phyloP scores from a whole-genome alignment of 208 protist species.

The Naegleria gruberi region DNA sequence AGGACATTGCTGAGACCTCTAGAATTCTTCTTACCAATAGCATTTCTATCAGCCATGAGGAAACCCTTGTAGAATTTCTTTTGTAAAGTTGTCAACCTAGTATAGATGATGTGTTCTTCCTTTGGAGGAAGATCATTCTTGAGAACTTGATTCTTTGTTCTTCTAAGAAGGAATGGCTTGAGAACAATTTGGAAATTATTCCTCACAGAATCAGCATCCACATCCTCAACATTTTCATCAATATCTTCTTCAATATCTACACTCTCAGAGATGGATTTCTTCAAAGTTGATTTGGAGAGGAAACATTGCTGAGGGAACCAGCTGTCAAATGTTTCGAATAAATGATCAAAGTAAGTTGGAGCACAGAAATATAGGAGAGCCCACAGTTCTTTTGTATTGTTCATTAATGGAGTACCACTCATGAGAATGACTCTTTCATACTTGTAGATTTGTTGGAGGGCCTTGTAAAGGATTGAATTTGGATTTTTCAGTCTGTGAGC shows the following conservation, averaged over 20 bases:
- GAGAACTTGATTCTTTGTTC: slow-evolving; percentile 90
- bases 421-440: slow-evolving; percentile 51
- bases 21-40: not conserved
- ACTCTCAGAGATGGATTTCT: not conserved
- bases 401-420: slow-evolving; percentile 50
- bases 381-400: slow-evolving; percentile 90
- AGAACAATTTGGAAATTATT: slow-evolving; percentile 53
- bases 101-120: slow-evolving; percentile 91
- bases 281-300: not conserved
- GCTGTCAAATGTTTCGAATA: slow-evolving; percentile 63
- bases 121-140: slow-evolving; percentile 87
- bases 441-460: slow-evolving; percentile 25
- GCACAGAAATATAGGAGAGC: slow-evolving; percentile 83
- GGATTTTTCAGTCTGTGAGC: slow-evolving; percentile 60
- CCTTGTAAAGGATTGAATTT: not conserved
- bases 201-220: not conserved
- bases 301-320: slow-evolving; percentile 39
- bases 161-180: slow-evolving; percentile 86
- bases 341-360: slow-evolving; percentile 62
- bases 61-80: slow-evolving; percentile 87
- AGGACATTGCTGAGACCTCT: slow-evolving; percentile 62
- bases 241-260: not conserved
- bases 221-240: slow-evolving; percentile 21
- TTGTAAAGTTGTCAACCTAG: slow-evolving; percentile 82
- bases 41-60: slow-evolving; percentile 68